phyloP scores from a whole-genome alignment of 2,329 filamentous ascomycete genomes.

The Aspergillus cejpii region DNA sequence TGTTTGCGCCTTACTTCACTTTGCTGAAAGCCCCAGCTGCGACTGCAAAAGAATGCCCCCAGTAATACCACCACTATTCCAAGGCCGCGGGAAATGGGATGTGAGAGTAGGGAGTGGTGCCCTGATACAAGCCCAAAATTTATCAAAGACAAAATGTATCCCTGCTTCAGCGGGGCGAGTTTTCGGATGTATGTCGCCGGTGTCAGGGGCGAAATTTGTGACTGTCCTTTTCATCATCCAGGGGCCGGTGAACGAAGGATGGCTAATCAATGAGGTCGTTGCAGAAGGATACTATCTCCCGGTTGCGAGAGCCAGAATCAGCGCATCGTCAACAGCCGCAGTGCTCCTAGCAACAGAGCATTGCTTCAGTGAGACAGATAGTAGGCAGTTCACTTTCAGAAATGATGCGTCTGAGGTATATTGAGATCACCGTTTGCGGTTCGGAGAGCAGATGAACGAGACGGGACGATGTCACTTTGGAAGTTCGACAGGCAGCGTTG shows the following conservation, averaged over 20 bases:
- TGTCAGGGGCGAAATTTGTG: too few species aligned
- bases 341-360: not conserved
- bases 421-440: not conserved
- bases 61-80: too few species aligned
- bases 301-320: not conserved
- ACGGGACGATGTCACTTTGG: not conserved
- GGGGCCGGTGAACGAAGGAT: not conserved
- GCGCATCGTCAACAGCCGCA: not conserved
- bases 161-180: too few species aligned
- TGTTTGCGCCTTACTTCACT: too few species aligned
- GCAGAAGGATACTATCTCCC: not conserved
- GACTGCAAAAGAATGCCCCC: too few species aligned
- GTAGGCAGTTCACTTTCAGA: not conserved
- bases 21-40: too few species aligned
- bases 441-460: not conserved
- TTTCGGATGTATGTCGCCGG: too few species aligned
- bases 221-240: not conserved
- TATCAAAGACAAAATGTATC: too few species aligned
- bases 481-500: too few species aligned
- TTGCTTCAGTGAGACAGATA: not conserved
- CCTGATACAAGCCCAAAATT: too few species aligned
- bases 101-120: too few species aligned
- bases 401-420: not conserved
- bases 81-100: too few species aligned
- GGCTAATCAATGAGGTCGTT: not conserved